Evolutionary conservation across 345 rosid genomes (phyloP).

Genomic region (Brassica carinata): DNA sequence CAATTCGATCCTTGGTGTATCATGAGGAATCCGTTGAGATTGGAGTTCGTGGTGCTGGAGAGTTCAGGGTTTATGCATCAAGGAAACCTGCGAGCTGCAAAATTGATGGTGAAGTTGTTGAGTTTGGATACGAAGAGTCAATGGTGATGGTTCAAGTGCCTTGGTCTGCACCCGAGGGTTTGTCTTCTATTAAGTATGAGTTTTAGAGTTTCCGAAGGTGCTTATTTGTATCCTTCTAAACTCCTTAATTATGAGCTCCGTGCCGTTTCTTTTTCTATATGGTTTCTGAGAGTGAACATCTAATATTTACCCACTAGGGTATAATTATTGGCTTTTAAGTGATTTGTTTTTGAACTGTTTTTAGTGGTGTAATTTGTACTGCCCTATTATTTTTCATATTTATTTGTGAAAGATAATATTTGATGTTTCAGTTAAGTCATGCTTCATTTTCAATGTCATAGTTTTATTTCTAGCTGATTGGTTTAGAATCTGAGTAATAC

Average conservation of each 20-base stretch:
- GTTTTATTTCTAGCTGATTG: neutral
- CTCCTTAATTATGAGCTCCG: conserved; percentile 26
- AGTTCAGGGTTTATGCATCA: conserved; percentile 70
- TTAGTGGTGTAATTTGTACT: conserved; percentile 4
- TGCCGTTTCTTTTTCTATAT: conserved; percentile 24
- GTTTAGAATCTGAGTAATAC: neutral
- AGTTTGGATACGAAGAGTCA: conserved; percentile 52
- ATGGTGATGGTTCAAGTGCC: conserved; percentile 66
- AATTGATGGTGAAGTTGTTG: conserved; percentile 61
- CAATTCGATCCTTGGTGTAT: conserved; percentile 56
- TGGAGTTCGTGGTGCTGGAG: conserved; percentile 72
- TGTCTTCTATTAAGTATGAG: conserved; percentile 50
- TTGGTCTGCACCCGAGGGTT: conserved; percentile 59
- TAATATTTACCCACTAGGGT: conserved; percentile 11
- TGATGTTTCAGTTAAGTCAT: neutral
- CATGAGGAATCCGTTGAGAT: conserved; percentile 45
- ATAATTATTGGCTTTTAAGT: neutral
- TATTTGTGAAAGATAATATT: conserved; percentile 10
- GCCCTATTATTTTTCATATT: conserved; percentile 12
- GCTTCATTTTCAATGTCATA: neutral
- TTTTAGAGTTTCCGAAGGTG: conserved; percentile 46
- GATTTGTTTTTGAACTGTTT: neutral
- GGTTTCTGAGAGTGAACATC: conserved; percentile 35
- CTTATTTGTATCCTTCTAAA: conserved; percentile 12
- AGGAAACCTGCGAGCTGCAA: conserved; percentile 63